Percentiles rank a stretch among this genome's conserved stretches.
These are phyloP conservation scores for Backusella westeae DNA, from an alignment of 192 early-diverging fungal genomes.

Conservation along the genomic window DNA sequence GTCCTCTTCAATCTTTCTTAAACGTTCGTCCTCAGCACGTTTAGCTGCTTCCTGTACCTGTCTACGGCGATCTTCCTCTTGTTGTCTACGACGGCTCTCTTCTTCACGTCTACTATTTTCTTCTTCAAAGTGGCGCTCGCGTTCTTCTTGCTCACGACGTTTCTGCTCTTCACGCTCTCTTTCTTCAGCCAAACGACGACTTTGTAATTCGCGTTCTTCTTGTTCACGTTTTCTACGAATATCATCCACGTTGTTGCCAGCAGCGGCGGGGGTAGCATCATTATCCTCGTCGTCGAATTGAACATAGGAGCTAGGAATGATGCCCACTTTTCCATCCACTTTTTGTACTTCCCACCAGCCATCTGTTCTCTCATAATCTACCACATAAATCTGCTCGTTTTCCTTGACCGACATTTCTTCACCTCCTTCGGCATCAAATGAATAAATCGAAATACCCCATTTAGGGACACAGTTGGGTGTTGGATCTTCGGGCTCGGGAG, in stretches of 20 bases:
- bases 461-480: slow-evolving; percentile 21
- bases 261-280: not conserved
- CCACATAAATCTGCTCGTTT: slow-evolving; percentile 78
- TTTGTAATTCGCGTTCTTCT: not conserved
- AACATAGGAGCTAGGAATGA: slow-evolving; percentile 87
- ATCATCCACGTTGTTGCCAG: not conserved
- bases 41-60: slow-evolving; percentile 35
- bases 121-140: slow-evolving; percentile 5
- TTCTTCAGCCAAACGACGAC: not conserved
- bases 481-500: slow-evolving; percentile 20
- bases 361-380: slow-evolving; percentile 75
- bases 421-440: slow-evolving; percentile 77
- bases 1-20: slow-evolving; percentile 34
- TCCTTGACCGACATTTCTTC: slow-evolving; percentile 86
- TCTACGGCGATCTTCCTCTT: slow-evolving; percentile 39
- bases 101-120: slow-evolving; percentile 17
- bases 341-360: slow-evolving; percentile 88
- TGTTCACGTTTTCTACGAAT: slow-evolving; percentile 1
- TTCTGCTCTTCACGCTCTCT: slow-evolving; percentile 2
- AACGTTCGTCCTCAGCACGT: slow-evolving; percentile 11
- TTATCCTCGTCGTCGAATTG: slow-evolving; percentile 36
- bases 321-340: slow-evolving; percentile 59
- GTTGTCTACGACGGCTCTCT: slow-evolving; percentile 13
- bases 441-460: slow-evolving; percentile 64
- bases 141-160: slow-evolving; percentile 11